These are phyloP conservation scores for Collybia mongolica DNA, from an alignment of 768 basidiomycete genomes.

Conservation along the genomic window DNA sequence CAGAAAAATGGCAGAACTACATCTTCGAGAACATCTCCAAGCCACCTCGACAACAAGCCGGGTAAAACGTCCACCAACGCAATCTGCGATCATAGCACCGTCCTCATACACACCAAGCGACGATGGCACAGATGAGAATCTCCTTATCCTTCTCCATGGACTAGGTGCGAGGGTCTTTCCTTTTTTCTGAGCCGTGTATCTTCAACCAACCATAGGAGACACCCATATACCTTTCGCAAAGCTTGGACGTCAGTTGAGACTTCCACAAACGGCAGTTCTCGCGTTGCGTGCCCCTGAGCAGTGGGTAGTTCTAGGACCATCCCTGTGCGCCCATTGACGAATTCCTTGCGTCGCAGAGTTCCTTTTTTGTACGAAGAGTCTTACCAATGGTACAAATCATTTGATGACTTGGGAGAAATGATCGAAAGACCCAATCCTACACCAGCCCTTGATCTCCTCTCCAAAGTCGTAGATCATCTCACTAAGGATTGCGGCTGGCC, in stretches of 20 bases:
- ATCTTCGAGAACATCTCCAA: conserved; percentile 28
- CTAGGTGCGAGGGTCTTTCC: conserved; percentile 52
- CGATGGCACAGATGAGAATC: conserved; percentile 85
- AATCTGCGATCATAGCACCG: conserved; percentile 45
- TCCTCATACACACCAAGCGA: conserved; percentile 73
- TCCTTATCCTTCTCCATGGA: conserved; percentile 83
- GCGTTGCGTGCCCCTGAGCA: conserved; percentile 76
- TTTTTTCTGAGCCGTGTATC: background rate
- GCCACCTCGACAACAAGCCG: conserved; percentile 23
- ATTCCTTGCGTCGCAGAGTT: conserved; percentile 42
- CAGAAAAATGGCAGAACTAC: conserved; percentile 24
- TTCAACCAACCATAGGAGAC: conserved; percentile 54
- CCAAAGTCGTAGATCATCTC: conserved; percentile 54
- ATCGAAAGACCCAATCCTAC: conserved; percentile 74
- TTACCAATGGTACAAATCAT: conserved; percentile 86
- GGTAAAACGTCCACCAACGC: conserved; percentile 49
- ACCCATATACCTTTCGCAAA: conserved; percentile 74
- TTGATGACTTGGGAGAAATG: conserved; percentile 75
- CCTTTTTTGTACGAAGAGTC: conserved; percentile 78
- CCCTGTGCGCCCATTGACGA: too few relatives aligned
- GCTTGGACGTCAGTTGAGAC: conserved; percentile 68
- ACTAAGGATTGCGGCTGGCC: conserved; percentile 65
- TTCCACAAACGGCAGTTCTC: conserved; percentile 91
- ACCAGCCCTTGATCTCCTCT: conserved; percentile 56
- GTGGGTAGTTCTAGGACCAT: conserved; percentile 35